A percentile compares a stretch with the other conserved stretches of the same genome.
These are phyloP conservation scores for Tetracentron sinense DNA, from an alignment of 164 flowering plant genomes.

Conservation along the genomic window DNA sequence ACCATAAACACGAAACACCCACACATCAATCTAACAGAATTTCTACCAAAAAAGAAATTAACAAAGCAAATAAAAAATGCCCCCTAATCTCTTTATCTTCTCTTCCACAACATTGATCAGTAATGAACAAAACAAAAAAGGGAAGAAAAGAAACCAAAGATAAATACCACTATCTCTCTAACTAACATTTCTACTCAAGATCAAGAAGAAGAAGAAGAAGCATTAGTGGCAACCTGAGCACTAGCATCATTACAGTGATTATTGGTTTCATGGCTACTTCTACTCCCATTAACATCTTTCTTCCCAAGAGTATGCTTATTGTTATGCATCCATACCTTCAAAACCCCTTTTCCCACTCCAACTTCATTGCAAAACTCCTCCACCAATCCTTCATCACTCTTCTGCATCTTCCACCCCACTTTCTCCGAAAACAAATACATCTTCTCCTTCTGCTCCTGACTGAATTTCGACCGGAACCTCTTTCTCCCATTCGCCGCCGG, in stretches of 20 bases:
- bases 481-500: conserved; percentile 37
- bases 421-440: conserved; percentile 61
- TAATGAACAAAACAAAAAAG: no score
- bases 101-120: no score
- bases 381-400: conserved; percentile 42
- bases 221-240: conserved; percentile 21
- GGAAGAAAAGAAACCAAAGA: no score
- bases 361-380: conserved; percentile 61
- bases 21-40: no score
- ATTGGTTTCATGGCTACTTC: not conserved
- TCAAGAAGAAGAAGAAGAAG: conserved; percentile 46
- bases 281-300: conserved; percentile 11
- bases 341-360: conserved; percentile 52
- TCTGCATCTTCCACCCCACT: conserved; percentile 73
- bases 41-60: no score
- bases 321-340: conserved; percentile 93
- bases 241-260: not conserved
- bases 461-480: conserved; percentile 72
- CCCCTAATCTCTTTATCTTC: no score
- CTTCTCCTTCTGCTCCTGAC: conserved; percentile 66
- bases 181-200: no score
- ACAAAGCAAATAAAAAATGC: no score
- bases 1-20: no score
- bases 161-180: no score
- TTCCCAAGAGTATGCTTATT: conserved; percentile 47